Conservation (phyloP, 257 asterid genomes). For the Verbena officinalis region DNA sequence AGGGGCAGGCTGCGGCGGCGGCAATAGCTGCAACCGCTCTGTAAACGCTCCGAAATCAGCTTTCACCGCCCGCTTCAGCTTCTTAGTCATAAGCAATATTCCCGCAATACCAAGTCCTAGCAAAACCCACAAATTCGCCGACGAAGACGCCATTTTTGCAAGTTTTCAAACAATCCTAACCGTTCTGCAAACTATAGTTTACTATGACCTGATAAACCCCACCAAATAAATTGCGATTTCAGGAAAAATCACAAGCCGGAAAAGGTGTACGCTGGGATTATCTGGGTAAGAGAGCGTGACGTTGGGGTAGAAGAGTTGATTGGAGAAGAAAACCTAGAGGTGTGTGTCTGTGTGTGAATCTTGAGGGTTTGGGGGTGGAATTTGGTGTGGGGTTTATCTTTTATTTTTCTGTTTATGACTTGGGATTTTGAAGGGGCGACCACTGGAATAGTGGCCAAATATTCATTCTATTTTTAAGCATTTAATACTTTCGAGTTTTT, state of each 20-base stretch:
- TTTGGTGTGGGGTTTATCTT: conserved; percentile 4
- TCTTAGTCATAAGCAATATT: conserved; percentile 76
- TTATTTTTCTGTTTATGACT: not conserved
- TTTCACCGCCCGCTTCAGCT: conserved; percentile 72
- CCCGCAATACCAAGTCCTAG: conserved; percentile 97
- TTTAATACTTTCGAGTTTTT: too few species aligned
- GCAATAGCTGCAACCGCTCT: conserved; percentile 83
- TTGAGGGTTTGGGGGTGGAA: conserved; percentile 13
- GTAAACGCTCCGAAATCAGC: conserved; percentile 93
- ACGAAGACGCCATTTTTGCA: conserved; percentile 62
- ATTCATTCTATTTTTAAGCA: too few species aligned
- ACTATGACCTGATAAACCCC: conserved; percentile 5
- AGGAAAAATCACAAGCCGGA: not conserved
- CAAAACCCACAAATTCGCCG: conserved; percentile 89
- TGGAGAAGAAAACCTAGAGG: conserved; percentile 32
- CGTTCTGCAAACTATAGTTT: not conserved
- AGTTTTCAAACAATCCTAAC: conserved; percentile 12
- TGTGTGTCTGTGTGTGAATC: not conserved
- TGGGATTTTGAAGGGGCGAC: not conserved
- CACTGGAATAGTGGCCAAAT: too few species aligned
- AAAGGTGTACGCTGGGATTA: not conserved
- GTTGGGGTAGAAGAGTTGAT: not conserved
- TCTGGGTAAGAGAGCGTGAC: not conserved
- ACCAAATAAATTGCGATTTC: not conserved
- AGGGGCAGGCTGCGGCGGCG: conserved; percentile 99